phyloP scores from a whole-genome alignment of 78 protist genomes.

The Polysphondylium violaceum region DNA sequence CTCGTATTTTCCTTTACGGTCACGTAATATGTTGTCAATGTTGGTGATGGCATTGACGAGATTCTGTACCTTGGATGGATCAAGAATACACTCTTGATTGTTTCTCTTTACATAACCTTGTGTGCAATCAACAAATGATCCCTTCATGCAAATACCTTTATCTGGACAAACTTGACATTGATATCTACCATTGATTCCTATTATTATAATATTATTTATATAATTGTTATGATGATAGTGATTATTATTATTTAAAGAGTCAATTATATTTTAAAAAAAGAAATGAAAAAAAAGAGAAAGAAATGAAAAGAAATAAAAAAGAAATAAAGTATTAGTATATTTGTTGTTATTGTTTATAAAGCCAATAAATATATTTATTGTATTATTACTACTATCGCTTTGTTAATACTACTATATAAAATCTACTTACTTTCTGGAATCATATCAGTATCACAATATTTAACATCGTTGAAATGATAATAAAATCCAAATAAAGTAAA shows the following conservation, averaged over 20 bases:
- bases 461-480: constrained; percentile 16
- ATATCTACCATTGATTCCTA: constrained; percentile 4
- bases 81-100: constrained; percentile 21
- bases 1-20: constrained; percentile 34
- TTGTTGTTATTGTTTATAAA: not conserved
- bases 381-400: not conserved
- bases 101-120: constrained; percentile 33
- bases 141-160: constrained; percentile 41
- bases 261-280: too few relatives aligned
- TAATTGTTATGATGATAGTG: too few relatives aligned
- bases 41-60: constrained; percentile 3
- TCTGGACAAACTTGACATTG: constrained; percentile 48
- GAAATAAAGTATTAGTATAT: not conserved
- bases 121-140: not conserved
- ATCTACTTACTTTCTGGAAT: constrained; percentile 32
- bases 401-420: not conserved
- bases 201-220: too few relatives aligned
- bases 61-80: constrained; percentile 34
- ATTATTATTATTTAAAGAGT: too few relatives aligned
- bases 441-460: constrained; percentile 46
- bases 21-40: constrained; percentile 25
- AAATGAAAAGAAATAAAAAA: not conserved
- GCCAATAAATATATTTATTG: not conserved
- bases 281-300: not conserved
- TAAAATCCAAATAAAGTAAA: not conserved